Evolutionary conservation across 1,284 basidiomycete genomes (phyloP).

Genomic region (Polyporus tsugae): DNA sequence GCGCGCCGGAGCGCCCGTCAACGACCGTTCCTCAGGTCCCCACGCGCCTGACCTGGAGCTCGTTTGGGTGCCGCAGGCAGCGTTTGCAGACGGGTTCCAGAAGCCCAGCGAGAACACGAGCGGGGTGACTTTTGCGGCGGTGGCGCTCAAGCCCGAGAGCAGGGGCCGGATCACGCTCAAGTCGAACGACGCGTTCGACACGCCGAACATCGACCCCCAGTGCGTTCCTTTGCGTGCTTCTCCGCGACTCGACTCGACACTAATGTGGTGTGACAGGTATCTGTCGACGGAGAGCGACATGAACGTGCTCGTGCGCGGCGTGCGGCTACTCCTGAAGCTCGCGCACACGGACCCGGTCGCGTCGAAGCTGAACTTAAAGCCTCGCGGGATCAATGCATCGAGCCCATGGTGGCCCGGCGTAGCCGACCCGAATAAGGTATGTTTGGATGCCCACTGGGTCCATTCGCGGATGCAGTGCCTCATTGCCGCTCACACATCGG

Average conservation of each 20-base stretch:
- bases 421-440: constrained; percentile 37
- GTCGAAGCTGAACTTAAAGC: constrained; percentile 40
- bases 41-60: constrained; percentile 50
- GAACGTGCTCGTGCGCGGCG: constrained; percentile 41
- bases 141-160: constrained; percentile 40
- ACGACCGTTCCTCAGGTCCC: constrained; percentile 39
- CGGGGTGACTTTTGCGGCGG: constrained; percentile 41
- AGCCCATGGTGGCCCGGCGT: constrained; percentile 40
- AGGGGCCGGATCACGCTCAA: constrained; percentile 47
- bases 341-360: constrained; percentile 39
- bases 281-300: constrained; percentile 37
- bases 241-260: neutral
- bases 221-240: constrained; percentile 28
- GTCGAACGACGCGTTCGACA: constrained; percentile 45
- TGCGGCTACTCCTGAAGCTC: constrained; percentile 37
- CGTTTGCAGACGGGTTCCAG: constrained; percentile 35
- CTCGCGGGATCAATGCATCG: constrained; percentile 13
- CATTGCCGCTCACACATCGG: neutral
- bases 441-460: neutral
- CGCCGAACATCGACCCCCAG: constrained; percentile 52
- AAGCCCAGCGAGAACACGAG: constrained; percentile 30
- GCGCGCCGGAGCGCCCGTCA: constrained; percentile 21
- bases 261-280: constrained; percentile 26
- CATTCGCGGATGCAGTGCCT: neutral
- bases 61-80: constrained; percentile 41